phyloP scores from a whole-genome alignment of 2,329 filamentous ascomycete genomes.

The Penicillium sp. region DNA sequence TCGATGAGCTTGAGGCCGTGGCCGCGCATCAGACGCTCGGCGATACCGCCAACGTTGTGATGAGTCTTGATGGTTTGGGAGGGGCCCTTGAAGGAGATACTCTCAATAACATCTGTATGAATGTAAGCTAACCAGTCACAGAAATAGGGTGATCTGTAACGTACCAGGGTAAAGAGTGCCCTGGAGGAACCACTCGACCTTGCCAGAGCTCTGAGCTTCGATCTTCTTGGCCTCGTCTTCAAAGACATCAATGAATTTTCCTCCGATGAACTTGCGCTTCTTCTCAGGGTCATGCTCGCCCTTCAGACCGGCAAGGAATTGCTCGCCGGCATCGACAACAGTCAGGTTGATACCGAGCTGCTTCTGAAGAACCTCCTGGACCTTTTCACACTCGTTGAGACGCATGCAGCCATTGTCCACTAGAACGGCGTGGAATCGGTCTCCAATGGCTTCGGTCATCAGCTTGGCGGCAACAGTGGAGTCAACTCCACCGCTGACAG shows the following conservation, averaged over 20 bases:
- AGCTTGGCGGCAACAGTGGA: slow-evolving; percentile 85
- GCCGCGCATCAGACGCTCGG: slow-evolving; percentile 56
- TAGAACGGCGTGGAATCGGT: slow-evolving; percentile 82
- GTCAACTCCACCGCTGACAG: slow-evolving; percentile 84
- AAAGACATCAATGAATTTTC: slow-evolving; percentile 81
- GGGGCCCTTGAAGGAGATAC: slow-evolving; percentile 74
- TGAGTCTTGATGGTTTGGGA: slow-evolving; percentile 75
- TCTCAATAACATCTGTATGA: slow-evolving; percentile 64
- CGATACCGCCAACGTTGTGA: slow-evolving; percentile 49
- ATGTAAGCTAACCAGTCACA: not conserved
- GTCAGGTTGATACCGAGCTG: slow-evolving; percentile 90
- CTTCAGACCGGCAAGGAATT: slow-evolving; percentile 76
- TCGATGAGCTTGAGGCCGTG: slow-evolving; percentile 64
- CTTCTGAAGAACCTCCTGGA: slow-evolving; percentile 77
- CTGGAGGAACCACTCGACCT: slow-evolving; percentile 86
- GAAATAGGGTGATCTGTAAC: not conserved
- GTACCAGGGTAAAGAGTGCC: slow-evolving; percentile 75
- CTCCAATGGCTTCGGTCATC: slow-evolving; percentile 84
- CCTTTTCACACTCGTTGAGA: slow-evolving; percentile 79
- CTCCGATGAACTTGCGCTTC: slow-evolving; percentile 91
- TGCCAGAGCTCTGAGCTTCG: slow-evolving; percentile 69
- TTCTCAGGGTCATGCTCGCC: slow-evolving; percentile 81
- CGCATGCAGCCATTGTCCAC: slow-evolving; percentile 88
- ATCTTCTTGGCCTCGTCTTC: slow-evolving; percentile 78
- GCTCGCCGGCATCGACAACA: slow-evolving; percentile 77